Base-by-base conservation (phyloP, 495 filamentous ascomycete genomes). In the Thermothielavioides terrestris region DNA sequence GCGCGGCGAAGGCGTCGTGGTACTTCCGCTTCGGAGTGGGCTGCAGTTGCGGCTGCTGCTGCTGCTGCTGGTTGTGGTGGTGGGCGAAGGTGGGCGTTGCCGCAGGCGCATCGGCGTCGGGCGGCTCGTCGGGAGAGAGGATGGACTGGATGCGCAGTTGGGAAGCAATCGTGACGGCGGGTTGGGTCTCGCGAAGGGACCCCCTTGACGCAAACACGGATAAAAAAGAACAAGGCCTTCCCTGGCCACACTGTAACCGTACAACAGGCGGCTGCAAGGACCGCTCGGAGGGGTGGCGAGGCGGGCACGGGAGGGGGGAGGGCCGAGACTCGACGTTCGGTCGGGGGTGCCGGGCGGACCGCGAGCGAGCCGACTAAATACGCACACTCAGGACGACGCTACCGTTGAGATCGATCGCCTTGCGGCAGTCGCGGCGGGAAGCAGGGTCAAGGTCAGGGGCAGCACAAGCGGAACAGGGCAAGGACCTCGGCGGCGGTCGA, bases 111-210 rank as follows among this genome's bases (percentile, higher is more conserved):
- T 69, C 65, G 52, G 60, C 42, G 46, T 67, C 68, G 46, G 63
- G 60, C 48, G 63, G 69, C 58, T 70, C 66, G 50, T 69, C 55
- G 49, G 69, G 68, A 50, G 71, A 73, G 58, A 74, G 60, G 61
- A 74, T 74, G 49, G 69, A 71, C 57, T 72, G 66, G 52, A 74
- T 74, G 56, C 71, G 67, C 38, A 74, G 60, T 63, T 69, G 69
- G 53, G 68, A 69, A 49, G 69, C 68, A 68, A 74, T 74, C 56
- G 68, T 74, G 71, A 59, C 68, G 71, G 63, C 43, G 57, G 58
- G 42, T 69, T 59, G 70, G 70, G 63, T 62, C 57, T 54, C 60
- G 43, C 53, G 48, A 48, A 49, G 52, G 52, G 56, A 64, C 62
- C 64, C 62, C 52, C 42, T 30, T 50, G 49, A 49, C 18, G 37